Percentiles rank a stretch among this genome's conserved stretches.
These are phyloP conservation scores for Amauroascus verrucosus DNA, from an alignment of 2,329 filamentous ascomycete species.

Conservation along the genomic window DNA sequence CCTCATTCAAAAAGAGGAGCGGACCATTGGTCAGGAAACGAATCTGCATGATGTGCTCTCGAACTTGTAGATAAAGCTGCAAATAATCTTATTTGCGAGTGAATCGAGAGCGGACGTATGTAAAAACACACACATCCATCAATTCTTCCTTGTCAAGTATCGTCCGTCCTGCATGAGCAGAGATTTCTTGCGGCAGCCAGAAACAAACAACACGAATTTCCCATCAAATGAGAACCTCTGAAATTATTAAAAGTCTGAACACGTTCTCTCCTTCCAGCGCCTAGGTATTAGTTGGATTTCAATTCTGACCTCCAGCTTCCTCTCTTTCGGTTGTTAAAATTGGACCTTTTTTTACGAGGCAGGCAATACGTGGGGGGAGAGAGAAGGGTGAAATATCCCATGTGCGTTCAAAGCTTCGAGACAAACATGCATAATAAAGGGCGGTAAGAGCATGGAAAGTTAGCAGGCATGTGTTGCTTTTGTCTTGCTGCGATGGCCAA, in stretches of 20 bases:
- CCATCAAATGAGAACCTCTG: background rate
- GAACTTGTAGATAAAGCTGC: background rate
- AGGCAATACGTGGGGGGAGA: background rate
- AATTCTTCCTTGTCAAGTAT: background rate
- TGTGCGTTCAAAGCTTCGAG: background rate
- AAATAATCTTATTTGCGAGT: background rate
- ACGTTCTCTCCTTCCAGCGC: background rate
- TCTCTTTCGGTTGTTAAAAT: background rate
- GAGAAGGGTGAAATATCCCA: background rate
- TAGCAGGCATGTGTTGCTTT: no score
- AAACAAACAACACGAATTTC: background rate
- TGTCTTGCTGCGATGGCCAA: no score
- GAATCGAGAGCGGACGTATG: no score
- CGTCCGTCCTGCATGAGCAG: background rate
- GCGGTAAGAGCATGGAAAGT: background rate
- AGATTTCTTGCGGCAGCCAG: background rate
- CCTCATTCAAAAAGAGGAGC: background rate
- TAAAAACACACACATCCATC: background rate
- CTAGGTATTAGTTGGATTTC: background rate
- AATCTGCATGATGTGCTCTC: background rate
- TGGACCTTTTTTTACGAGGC: conserved; percentile 2
- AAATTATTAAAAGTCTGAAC: no score
- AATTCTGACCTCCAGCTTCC: background rate
- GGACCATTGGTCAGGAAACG: background rate
- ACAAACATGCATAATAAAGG: background rate